phyloP scores from a whole-genome alignment of 768 basidiomycete species.

The Tylopilus sp. region DNA sequence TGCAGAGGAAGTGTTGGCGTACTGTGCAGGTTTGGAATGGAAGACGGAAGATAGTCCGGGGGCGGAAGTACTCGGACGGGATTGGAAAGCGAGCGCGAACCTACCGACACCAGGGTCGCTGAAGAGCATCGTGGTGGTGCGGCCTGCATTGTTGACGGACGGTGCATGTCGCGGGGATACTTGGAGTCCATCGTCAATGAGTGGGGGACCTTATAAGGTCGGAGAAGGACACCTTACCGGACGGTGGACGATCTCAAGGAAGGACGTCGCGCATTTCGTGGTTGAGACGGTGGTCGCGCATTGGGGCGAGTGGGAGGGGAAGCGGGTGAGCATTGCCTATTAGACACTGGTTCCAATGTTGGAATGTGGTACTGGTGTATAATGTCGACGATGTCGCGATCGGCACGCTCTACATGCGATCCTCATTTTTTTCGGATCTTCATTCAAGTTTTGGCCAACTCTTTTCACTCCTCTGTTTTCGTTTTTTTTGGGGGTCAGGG shows the following conservation, averaged over 20 bases:
- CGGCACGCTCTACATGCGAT: no score
- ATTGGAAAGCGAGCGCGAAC: conserved; percentile 39
- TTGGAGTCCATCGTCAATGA: conserved; percentile 11
- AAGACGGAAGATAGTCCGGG: conserved; percentile 40
- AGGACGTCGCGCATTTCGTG: conserved; percentile 65
- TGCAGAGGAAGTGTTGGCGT: no score
- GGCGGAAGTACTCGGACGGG: conserved; percentile 40
- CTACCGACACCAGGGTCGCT: conserved; percentile 43
- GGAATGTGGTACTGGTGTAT: no score
- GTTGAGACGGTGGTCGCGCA: conserved; percentile 42
- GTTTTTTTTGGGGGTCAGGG: no score
- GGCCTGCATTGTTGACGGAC: conserved; percentile 58
- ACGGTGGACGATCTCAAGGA: conserved; percentile 55
- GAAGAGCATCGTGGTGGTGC: conserved; percentile 43
- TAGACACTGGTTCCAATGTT: no score
- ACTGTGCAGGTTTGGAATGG: conserved; percentile 54
- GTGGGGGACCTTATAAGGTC: conserved; percentile 37
- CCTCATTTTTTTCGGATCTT: no score
- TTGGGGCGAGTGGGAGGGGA: conserved; percentile 55
- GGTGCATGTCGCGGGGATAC: conserved; percentile 41
- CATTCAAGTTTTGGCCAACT: no score
- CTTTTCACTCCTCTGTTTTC: no score
- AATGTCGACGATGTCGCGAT: no score
- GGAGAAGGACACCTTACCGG: conserved; percentile 38
- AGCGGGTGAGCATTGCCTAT: conserved; percentile 48